phyloP scores from a whole-genome alignment of 1,284 basidiomycete species.

The Mycena citricolor region DNA sequence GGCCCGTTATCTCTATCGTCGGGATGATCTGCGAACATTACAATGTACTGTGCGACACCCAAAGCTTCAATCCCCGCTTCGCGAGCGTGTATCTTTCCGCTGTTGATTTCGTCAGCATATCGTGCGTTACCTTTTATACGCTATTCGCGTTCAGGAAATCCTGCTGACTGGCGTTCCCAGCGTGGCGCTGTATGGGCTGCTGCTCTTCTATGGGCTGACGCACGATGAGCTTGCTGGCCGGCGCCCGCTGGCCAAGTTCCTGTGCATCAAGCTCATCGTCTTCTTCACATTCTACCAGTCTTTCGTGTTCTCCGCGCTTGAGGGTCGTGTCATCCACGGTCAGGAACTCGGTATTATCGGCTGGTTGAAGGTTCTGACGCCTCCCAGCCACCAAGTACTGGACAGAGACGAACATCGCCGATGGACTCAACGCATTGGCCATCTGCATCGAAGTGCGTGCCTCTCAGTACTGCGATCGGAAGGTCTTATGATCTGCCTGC shows the following conservation, averaged over 20 bases:
- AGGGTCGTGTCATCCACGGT: conserved; percentile 61
- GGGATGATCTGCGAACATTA: conserved; percentile 74
- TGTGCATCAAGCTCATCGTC: conserved; percentile 81
- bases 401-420: conserved; percentile 71
- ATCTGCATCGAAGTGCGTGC: conserved; percentile 74
- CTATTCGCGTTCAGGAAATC: too few species aligned
- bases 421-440: conserved; percentile 82
- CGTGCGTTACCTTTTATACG: conserved; percentile 39
- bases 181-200: conserved; percentile 74
- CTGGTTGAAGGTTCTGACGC: not conserved
- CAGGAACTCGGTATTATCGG: not conserved
- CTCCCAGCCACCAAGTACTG: conserved; percentile 68
- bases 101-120: conserved; percentile 79
- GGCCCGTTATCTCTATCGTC: conserved; percentile 68
- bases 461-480: not conserved
- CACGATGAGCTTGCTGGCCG: conserved; percentile 73
- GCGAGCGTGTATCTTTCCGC: conserved; percentile 73
- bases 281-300: conserved; percentile 56
- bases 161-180: conserved; percentile 35
- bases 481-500: not conserved
- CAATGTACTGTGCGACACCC: conserved; percentile 66
- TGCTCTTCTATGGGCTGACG: conserved; percentile 81
- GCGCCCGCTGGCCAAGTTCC: conserved; percentile 79
- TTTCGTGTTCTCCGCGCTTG: conserved; percentile 57
- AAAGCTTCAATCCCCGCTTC: conserved; percentile 58